Evolutionary conservation across 139 green algal genomes (phyloP), one percentile per base, ranked within the genome.

Genomic region (Coelastrella sp.): DNA sequence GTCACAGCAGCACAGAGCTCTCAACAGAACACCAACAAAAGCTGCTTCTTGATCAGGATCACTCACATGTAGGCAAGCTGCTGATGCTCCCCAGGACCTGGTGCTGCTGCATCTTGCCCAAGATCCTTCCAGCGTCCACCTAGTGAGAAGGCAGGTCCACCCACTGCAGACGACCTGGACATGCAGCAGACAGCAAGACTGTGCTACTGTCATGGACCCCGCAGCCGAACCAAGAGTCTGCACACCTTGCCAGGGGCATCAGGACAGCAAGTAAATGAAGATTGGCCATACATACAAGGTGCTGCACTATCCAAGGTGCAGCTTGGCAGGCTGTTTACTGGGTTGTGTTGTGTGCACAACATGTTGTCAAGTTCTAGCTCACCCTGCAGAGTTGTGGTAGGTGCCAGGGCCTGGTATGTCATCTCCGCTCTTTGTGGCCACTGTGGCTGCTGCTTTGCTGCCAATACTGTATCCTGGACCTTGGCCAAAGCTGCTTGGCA

Each of bases 51-150:
- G 0, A 27, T 0, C 5, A 11, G 49, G 0, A 72, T 15, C 49
- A 49, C 63, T 87, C 25, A 87, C 82, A 78, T 87, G 82, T 74
- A 87, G 6, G 5, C 8, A 61, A 87, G 61, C 82, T 87, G 82
- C 27, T 87, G 82, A 61, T 78, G 82, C 19, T 87, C 61, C 7
- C 82, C 82, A 25, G 82, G 82, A 4, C 82, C 82, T 3, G 82
- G 82, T 56, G 82, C 63, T 78, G 82, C 82, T 49, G 82, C 63
- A 22, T 87, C 82, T 35, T 87, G 82, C 8, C 82, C 82, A 27
- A 1, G 61, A 24, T 87, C 60, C 82, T 27, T 74, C 82, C 82
- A 87, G 61, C 82, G 61, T 6, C 61, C 61, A 65, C 60, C 61
- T 22, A 87, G 78, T 35, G n/a, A 49, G 63, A 78, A 87, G 6